Conservation (phyloP, 371 early-diverging fungal species). For the Rhizopus sp. region DNA sequence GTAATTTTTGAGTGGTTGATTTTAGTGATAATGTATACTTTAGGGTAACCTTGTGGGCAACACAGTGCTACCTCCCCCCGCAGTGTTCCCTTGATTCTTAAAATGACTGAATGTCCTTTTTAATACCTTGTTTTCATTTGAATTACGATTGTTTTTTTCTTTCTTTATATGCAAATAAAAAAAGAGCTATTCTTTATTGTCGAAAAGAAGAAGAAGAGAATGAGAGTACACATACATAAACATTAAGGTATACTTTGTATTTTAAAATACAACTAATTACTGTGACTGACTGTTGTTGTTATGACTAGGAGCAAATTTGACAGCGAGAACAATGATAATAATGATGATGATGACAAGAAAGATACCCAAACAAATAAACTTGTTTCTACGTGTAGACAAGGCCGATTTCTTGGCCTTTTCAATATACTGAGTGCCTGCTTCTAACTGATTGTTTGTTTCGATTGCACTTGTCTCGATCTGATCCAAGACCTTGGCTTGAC, state of each 20-base stretch:
- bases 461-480: constrained; percentile 42
- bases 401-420: constrained; percentile 38
- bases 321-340: constrained; percentile 39
- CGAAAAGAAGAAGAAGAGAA: too few relatives aligned
- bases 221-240: too few relatives aligned
- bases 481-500: constrained; percentile 43
- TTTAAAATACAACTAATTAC: too few relatives aligned
- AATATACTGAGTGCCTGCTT: constrained; percentile 37
- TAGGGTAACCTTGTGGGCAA: constrained; percentile 74
- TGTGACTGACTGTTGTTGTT: neutral
- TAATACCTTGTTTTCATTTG: too few relatives aligned
- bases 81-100: too few relatives aligned
- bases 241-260: too few relatives aligned
- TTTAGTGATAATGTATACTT: constrained; percentile 75
- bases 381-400: constrained; percentile 45
- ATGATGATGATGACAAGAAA: constrained; percentile 44
- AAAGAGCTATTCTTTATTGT: too few relatives aligned
- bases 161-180: too few relatives aligned
- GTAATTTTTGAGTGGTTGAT: too few relatives aligned
- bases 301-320: constrained; percentile 11
- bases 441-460: constrained; percentile 35
- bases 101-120: too few relatives aligned
- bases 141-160: too few relatives aligned
- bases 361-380: constrained; percentile 54
- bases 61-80: too few relatives aligned